phyloP scores from a whole-genome alignment of 148 eudicot species.

The Rhododendron simsii region DNA sequence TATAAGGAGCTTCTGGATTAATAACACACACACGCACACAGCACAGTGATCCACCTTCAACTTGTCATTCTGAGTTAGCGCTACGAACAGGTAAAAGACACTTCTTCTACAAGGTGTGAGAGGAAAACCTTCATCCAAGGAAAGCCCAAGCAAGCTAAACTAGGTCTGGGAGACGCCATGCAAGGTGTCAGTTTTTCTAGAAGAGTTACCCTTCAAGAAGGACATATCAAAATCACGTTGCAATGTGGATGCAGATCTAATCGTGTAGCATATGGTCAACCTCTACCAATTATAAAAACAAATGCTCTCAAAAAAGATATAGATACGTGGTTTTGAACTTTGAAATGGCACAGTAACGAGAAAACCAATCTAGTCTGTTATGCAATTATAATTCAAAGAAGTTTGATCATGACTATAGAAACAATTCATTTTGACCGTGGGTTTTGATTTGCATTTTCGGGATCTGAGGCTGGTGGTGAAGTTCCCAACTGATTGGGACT shows the following conservation, averaged over 20 bases:
- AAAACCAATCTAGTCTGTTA: not conserved
- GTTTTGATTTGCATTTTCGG: not conserved
- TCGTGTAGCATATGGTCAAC: not conserved
- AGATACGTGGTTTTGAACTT: not conserved
- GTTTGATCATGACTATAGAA: not conserved
- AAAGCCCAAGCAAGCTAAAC: not conserved
- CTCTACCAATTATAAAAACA: not conserved
- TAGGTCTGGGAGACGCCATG: too few relatives aligned
- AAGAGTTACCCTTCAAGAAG: not conserved
- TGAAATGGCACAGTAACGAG: not conserved
- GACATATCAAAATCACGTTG: not conserved
- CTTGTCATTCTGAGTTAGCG: not conserved
- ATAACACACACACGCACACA: not conserved
- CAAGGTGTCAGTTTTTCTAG: not conserved
- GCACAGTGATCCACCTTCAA: not conserved
- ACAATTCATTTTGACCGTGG: not conserved
- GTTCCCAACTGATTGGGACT: not conserved
- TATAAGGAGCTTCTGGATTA: not conserved
- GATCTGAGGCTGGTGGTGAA: not conserved
- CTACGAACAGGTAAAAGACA: not conserved
- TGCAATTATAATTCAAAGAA: too few relatives aligned
- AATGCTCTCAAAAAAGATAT: too few relatives aligned
- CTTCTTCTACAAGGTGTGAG: not conserved
- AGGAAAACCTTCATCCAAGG: not conserved
- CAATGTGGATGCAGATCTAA: not conserved